Base-by-base conservation (phyloP, 2,329 filamentous ascomycete genomes). In the Rutstroemia sydowiana region DNA sequence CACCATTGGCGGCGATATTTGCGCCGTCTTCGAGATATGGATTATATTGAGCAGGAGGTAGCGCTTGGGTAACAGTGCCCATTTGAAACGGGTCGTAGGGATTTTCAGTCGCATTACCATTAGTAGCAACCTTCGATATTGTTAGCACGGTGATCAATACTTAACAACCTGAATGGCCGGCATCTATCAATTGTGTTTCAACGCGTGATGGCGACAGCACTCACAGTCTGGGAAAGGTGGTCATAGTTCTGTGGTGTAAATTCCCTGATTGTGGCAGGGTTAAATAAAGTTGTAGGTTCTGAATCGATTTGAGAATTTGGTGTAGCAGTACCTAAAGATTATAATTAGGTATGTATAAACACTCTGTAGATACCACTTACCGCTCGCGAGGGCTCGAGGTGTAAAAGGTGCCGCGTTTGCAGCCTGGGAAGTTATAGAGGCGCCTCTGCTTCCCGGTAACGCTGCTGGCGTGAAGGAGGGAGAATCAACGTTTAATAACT, bases 401-500 rank as follows among this genome's bases (percentile, higher is more conserved):
- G 87, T 93, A 63, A 95, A 95, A 4, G 88, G 83, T 18, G 89
- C 87, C 20, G 92, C 93, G 67, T 80, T 93, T n/a, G 87, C 91
- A 51, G 88, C 87, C 69, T 95, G 90, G 1, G 90, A 88, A 7
- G 91, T 93, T 58, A 97, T 90, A 8, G 62, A 84, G 9, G 84
- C 78, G 63, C 89, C 89, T 21, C 71, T 65, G 1, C 72, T 70
- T 21, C 71, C 69, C 40, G 76, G 63, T 40, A 75, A 61, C 53
- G 68, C 72, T 13, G 79, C 73, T 5, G 92, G 92, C 0, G 89
- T 96, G 68, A 98, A 98, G 44, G 92, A 88, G 11, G 93, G 92
- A 8, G 93, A 97, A 64, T 97, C 93, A 65, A 95, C 93, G 69
- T 95, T 98, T 60, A 98, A 77, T 26, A 85, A 76, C 69, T 90